These are phyloP conservation scores for Chamaenerion angustifolium DNA, from an alignment of 345 rosid species.

Conservation along the genomic window DNA sequence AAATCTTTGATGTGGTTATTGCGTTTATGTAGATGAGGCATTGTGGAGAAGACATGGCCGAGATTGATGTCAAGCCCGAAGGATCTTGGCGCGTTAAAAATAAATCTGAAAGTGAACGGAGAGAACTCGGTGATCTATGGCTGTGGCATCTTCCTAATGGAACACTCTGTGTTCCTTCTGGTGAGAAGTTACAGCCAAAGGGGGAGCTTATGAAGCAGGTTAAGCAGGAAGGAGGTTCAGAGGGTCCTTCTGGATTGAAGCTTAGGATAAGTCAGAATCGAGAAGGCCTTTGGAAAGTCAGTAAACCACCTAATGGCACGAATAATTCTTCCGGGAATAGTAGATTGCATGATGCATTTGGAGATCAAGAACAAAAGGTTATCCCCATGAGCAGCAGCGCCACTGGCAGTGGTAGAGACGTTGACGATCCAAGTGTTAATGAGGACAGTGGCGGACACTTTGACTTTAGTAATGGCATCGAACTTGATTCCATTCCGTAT, in stretches of 20 bases:
- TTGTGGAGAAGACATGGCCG: conserved; percentile 78
- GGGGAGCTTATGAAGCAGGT: conserved; percentile 37
- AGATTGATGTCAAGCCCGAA: conserved; percentile 82
- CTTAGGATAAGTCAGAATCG: conserved; percentile 78
- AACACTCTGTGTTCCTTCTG: conserved; percentile 27
- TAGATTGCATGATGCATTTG: conserved; percentile 41
- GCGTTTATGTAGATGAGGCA: conserved; percentile 51
- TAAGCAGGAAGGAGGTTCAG: conserved; percentile 71
- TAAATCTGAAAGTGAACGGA: conserved; percentile 59
- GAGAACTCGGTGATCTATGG: conserved; percentile 69
- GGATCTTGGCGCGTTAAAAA: conserved; percentile 95
- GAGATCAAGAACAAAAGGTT: conserved; percentile 30
- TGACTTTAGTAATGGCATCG: conserved; percentile 54
- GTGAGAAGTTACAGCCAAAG: conserved; percentile 28
- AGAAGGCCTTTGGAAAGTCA: conserved; percentile 80
- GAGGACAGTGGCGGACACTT: conserved; percentile 66
- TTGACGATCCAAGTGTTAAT: conserved; percentile 88
- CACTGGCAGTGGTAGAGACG: conserved; percentile 81
- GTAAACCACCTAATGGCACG: conserved; percentile 49
- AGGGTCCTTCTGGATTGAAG: conserved; percentile 60
- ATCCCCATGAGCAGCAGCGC: conserved; percentile 93
- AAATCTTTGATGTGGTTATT: conserved; percentile 6
- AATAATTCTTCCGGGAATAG: conserved; percentile 45
- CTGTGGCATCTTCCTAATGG: conserved; percentile 82
- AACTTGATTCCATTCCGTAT: conserved; percentile 62